These are phyloP conservation scores for Aspergillus mulundensis DNA, from an alignment of 495 filamentous ascomycete genomes.

Conservation along the genomic window DNA sequence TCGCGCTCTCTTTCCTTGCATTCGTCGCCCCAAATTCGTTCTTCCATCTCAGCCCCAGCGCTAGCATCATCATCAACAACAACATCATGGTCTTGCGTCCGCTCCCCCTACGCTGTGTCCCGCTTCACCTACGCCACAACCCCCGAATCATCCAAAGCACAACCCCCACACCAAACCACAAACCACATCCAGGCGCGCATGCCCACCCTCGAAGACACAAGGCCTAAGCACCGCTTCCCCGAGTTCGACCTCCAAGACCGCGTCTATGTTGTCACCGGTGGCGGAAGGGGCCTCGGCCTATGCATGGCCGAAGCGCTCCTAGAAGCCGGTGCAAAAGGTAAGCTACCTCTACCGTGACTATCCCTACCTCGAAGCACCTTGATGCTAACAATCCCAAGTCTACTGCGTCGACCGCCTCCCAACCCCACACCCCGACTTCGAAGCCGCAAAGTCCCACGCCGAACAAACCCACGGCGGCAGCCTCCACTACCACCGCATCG, in stretches of 20 bases:
- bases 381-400: slow-evolving; percentile 36
- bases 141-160: neutral
- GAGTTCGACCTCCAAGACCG: slow-evolving; percentile 55
- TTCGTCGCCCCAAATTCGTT: slow-evolving; percentile 10
- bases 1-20: slow-evolving; percentile 11
- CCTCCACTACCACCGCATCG: slow-evolving; percentile 59
- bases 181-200: slow-evolving; percentile 36
- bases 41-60: neutral
- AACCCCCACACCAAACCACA: slow-evolving; percentile 15
- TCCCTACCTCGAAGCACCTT: slow-evolving; percentile 25
- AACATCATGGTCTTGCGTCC: neutral
- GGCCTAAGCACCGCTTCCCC: slow-evolving; percentile 31
- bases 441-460: slow-evolving; percentile 45
- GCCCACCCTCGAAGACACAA: slow-evolving; percentile 19
- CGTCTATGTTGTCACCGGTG: slow-evolving; percentile 61
- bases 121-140: slow-evolving; percentile 11
- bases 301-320: slow-evolving; percentile 65
- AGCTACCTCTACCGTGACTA: neutral
- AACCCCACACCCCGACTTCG: slow-evolving; percentile 48
- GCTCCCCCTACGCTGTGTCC: neutral
- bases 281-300: slow-evolving; percentile 59
- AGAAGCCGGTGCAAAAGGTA: slow-evolving; percentile 65
- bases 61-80: slow-evolving; percentile 9
- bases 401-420: slow-evolving; percentile 59
- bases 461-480: slow-evolving; percentile 46